A percentile compares a stretch with the other conserved stretches of the same genome.
phyloP scores from a whole-genome alignment of 2,329 filamentous ascomycete species.

The Xylaria multiplex region DNA sequence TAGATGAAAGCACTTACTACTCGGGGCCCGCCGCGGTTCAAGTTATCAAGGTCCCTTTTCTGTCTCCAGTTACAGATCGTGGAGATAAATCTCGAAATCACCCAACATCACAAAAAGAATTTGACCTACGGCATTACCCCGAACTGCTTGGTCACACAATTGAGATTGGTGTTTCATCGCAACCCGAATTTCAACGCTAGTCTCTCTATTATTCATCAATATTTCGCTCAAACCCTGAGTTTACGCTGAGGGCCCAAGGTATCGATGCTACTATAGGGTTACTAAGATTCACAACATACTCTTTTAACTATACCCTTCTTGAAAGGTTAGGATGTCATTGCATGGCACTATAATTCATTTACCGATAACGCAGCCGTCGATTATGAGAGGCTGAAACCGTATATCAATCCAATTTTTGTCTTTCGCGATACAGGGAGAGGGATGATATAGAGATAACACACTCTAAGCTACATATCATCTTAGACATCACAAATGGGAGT shows the following conservation, averaged over 20 bases:
- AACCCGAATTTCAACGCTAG: background rate
- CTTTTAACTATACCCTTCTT: background rate
- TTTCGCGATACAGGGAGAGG: background rate
- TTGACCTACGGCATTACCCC: no score
- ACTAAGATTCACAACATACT: background rate
- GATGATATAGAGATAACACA: background rate
- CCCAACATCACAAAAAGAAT: background rate
- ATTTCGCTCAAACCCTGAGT: background rate
- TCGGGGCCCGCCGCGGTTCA: background rate
- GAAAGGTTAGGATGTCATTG: no score
- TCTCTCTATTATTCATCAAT: background rate
- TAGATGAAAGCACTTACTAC: slow-evolving; percentile 32
- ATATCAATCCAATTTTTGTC: background rate
- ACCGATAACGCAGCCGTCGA: background rate
- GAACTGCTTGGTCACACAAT: background rate
- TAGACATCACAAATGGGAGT: background rate
- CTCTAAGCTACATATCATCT: no score
- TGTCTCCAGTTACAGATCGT: background rate
- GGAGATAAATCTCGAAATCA: background rate
- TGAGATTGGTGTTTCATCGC: background rate
- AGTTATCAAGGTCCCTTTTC: background rate
- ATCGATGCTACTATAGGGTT: background rate
- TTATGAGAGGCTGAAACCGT: background rate
- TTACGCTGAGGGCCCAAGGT: background rate
- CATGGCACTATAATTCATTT: no score